These are phyloP conservation scores for Aspergillus panamensis DNA, from an alignment of 495 filamentous ascomycete genomes.

Conservation along the genomic window DNA sequence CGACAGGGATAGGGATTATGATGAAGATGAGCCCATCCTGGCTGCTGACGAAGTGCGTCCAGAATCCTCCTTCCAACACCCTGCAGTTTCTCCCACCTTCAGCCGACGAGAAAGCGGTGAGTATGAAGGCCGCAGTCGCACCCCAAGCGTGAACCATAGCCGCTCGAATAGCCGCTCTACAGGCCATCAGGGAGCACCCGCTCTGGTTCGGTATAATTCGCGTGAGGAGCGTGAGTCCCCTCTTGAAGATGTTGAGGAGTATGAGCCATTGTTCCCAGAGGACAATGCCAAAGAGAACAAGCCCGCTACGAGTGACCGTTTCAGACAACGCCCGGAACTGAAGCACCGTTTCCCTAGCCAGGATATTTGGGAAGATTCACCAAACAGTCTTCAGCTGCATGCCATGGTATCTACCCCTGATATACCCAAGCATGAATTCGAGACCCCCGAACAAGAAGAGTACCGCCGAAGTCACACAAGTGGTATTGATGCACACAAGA, in stretches of 20 bases:
- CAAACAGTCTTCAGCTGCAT: conserved; percentile 76
- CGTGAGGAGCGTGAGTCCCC: conserved; percentile 59
- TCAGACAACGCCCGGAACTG: conserved; percentile 59
- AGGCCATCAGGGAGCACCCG: conserved; percentile 54
- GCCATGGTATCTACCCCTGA: conserved; percentile 85
- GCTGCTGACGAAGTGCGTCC: conserved; percentile 90
- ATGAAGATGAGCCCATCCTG: conserved; percentile 72
- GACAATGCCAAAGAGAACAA: conserved; percentile 61
- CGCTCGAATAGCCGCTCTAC: conserved; percentile 69
- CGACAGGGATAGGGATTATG: conserved; percentile 39
- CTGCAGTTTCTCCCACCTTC: conserved; percentile 68
- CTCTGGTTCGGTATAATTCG: conserved; percentile 48
- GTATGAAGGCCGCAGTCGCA: conserved; percentile 51
- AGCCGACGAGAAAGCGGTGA: conserved; percentile 58
- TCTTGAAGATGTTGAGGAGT: conserved; percentile 87
- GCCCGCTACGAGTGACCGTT: conserved; percentile 54
- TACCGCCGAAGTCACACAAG: conserved; percentile 45
- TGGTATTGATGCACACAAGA: conserved; percentile 46
- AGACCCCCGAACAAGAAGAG: conserved; percentile 55
- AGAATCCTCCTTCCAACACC: conserved; percentile 62
- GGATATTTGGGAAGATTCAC: conserved; percentile 97
- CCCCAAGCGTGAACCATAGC: conserved; percentile 55
- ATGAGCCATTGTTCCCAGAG: conserved; percentile 92
- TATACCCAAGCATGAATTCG: conserved; percentile 41
- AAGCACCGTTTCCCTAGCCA: conserved; percentile 85